Evolutionary conservation across 2,329 filamentous ascomycete genomes (phyloP).

Genomic region (Fusarium pseudonygamai): DNA sequence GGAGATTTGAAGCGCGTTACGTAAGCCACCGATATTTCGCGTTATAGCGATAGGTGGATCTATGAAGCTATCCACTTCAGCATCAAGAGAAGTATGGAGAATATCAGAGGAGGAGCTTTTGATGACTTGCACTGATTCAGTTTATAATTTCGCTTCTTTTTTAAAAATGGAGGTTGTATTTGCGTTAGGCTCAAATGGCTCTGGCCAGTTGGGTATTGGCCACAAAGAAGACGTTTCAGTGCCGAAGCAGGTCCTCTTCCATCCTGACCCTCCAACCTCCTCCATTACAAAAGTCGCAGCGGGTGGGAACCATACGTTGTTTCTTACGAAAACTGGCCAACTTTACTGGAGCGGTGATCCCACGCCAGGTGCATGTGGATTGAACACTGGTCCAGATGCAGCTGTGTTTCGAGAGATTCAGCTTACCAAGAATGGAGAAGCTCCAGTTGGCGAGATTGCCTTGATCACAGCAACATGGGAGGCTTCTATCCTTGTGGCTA

Average conservation of each 20-base stretch:
- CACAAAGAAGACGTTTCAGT: slow-evolving; percentile 76
- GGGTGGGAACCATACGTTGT: slow-evolving; percentile 88
- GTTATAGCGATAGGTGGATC: slow-evolving; percentile 39
- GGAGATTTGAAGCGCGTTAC: slow-evolving; percentile 30
- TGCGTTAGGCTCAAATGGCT: slow-evolving; percentile 80
- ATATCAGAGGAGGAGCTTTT: slow-evolving; percentile 4
- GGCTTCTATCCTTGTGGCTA: slow-evolving; percentile 69
- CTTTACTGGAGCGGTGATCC: slow-evolving; percentile 74
- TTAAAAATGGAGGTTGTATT: slow-evolving; percentile 63
- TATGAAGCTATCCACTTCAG: slow-evolving; percentile 34
- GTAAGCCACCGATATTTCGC: slow-evolving; percentile 27
- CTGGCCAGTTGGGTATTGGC: slow-evolving; percentile 76
- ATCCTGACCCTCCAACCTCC: slow-evolving; percentile 49
- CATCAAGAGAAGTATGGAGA: slow-evolving; percentile 21
- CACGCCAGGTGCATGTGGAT: slow-evolving; percentile 64
- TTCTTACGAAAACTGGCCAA: slow-evolving; percentile 68
- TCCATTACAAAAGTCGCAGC: slow-evolving; percentile 57
- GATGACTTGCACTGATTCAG: not conserved
- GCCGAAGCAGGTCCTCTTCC: slow-evolving; percentile 70
- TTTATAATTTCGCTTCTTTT: slow-evolving; percentile 3
- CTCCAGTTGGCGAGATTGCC: slow-evolving; percentile 43
- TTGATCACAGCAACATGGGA: slow-evolving; percentile 81
- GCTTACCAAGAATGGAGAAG: slow-evolving; percentile 45
- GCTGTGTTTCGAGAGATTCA: slow-evolving; percentile 53
- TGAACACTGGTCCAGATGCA: slow-evolving; percentile 44